Conservation (phyloP, 1,139 yeast genomes). For the Suhomyces yuchorum region DNA sequence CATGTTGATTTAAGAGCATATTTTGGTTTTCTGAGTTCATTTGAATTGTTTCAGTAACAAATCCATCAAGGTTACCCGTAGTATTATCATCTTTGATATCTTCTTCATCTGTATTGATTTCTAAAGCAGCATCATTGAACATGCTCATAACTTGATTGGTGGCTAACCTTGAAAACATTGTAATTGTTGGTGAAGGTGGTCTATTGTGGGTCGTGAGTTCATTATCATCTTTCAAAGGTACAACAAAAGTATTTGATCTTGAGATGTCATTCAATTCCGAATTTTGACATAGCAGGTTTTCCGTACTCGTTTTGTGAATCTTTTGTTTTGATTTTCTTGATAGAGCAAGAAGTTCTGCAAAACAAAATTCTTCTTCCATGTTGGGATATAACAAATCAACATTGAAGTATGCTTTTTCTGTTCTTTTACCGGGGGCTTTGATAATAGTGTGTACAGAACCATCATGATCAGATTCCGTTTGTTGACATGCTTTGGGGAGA, state of each 20-base stretch:
- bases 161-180: conserved; percentile 75
- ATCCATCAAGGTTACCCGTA: conserved; percentile 49
- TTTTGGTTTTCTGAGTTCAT: neutral
- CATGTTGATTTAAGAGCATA: conserved; percentile 11
- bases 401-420: conserved; percentile 67
- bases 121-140: conserved; percentile 66
- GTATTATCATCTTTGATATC: conserved; percentile 33
- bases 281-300: neutral
- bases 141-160: conserved; percentile 72
- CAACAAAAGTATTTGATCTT: conserved; percentile 26
- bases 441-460: conserved; percentile 49
- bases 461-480: conserved; percentile 42
- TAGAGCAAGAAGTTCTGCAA: conserved; percentile 63
- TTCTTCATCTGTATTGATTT: conserved; percentile 34
- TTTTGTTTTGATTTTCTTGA: conserved; percentile 1
- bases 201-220: conserved; percentile 14
- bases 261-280: neutral
- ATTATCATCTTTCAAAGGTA: conserved; percentile 36
- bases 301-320: neutral
- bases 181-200: conserved; percentile 72
- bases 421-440: conserved; percentile 58
- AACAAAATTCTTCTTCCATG: conserved; percentile 48
- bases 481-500: conserved; percentile 9
- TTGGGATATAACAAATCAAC: conserved; percentile 56
- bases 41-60: conserved; percentile 53